A percentile compares a stretch with the other conserved stretches of the same genome.
Evolutionary conservation across 176 grass and related monocot species (phyloP).

Genomic region (Aegilops umbellulata): DNA sequence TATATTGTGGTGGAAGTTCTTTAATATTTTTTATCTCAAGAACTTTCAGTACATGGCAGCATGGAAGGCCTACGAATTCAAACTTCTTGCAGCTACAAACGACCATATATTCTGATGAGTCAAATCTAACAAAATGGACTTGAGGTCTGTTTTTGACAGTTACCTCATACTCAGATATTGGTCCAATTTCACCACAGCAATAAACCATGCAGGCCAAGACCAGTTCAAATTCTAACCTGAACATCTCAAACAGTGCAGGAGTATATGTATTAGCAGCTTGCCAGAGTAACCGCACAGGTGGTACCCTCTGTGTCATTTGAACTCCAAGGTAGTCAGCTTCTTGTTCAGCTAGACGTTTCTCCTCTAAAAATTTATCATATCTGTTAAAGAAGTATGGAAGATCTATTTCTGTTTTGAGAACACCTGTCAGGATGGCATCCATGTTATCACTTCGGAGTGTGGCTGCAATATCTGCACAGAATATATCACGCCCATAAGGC

Average conservation of each 20-base stretch:
- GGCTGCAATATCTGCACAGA: slow-evolving; percentile 65
- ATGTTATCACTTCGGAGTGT: slow-evolving; percentile 59
- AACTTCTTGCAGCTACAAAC: slow-evolving; percentile 89
- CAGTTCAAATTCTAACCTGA: slow-evolving; percentile 71
- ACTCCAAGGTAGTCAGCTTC: slow-evolving; percentile 68
- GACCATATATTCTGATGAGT: slow-evolving; percentile 54
- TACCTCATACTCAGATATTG: slow-evolving; percentile 70
- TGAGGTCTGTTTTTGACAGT: slow-evolving; percentile 58
- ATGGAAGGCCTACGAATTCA: slow-evolving; percentile 63
- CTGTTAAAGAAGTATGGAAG: slow-evolving; percentile 57
- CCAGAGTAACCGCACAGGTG: slow-evolving; percentile 64
- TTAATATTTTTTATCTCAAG: slow-evolving; percentile 85
- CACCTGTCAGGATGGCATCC: slow-evolving; percentile 46
- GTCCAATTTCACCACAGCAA: slow-evolving; percentile 56
- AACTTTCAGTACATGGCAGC: slow-evolving; percentile 79
- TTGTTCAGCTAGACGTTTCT: slow-evolving; percentile 68
- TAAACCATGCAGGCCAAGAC: slow-evolving; percentile 58
- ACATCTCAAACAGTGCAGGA: slow-evolving; percentile 65
- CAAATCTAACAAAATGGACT: slow-evolving; percentile 68
- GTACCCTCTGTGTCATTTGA: slow-evolving; percentile 54
- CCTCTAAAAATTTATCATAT: slow-evolving; percentile 70
- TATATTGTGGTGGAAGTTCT: slow-evolving; percentile 76
- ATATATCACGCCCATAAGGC: slow-evolving; percentile 55
- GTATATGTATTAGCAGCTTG: slow-evolving; percentile 80
- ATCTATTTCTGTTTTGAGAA: slow-evolving; percentile 58